A percentile compares a stretch with the other conserved stretches of the same genome.
phyloP scores from a whole-genome alignment of 2,329 filamentous ascomycete species.

The Penicillium verrucosum region DNA sequence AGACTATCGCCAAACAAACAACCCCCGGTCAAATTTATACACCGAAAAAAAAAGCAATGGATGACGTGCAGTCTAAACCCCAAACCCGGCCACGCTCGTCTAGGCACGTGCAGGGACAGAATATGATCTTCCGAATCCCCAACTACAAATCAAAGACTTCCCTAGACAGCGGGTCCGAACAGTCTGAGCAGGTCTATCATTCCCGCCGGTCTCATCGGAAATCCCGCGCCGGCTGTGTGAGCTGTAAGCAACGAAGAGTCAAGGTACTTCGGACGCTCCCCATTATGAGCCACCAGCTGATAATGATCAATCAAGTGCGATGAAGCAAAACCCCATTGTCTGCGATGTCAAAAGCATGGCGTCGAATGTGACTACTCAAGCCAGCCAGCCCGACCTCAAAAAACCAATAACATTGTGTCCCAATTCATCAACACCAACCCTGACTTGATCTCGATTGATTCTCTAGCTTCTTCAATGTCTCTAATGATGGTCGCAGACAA shows the following conservation, averaged over 20 bases:
- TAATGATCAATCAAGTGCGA: constrained; percentile 30
- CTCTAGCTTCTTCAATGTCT: constrained; percentile 21
- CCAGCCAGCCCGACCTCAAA: neutral
- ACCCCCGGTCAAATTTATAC: neutral
- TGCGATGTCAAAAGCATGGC: constrained; percentile 31
- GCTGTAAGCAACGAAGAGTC: constrained; percentile 36
- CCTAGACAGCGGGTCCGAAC: neutral
- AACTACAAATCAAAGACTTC: constrained; percentile 13
- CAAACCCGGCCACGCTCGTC: constrained; percentile 1
- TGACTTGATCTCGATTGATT: constrained; percentile 13
- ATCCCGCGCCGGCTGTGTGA: constrained; percentile 33
- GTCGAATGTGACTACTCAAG: constrained; percentile 31
- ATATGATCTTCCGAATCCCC: constrained; percentile 26
- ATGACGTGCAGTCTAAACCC: neutral
- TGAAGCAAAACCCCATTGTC: constrained; percentile 33
- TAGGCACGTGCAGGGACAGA: constrained; percentile 22
- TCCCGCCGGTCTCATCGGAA: constrained; percentile 35
- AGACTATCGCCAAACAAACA: neutral
- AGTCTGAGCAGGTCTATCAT: constrained; percentile 23
- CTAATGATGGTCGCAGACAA: constrained; percentile 19
- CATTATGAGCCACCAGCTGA: neutral
- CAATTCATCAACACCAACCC: constrained; percentile 15
- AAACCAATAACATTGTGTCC: constrained; percentile 10
- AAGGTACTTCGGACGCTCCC: constrained; percentile 26
- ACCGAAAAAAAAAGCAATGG: neutral